phyloP scores from a whole-genome alignment of 1,284 basidiomycete species.

The Cryptococcus depauperatus region DNA sequence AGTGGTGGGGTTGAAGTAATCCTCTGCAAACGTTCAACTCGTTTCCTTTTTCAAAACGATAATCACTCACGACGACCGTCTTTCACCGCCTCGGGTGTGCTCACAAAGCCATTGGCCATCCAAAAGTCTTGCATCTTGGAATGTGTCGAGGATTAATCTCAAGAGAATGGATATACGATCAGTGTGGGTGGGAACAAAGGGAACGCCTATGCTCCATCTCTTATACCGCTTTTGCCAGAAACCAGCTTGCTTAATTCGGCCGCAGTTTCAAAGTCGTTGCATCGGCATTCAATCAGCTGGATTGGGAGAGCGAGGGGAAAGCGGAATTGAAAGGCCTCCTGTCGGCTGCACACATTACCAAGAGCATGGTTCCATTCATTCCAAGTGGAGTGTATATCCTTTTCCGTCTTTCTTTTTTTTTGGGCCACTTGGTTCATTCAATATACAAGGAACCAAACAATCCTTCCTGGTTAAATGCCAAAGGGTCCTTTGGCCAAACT shows the following conservation, averaged over 20 bases:
- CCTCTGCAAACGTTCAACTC: slow-evolving; percentile 4
- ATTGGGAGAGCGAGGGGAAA: background rate
- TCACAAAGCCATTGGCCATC: slow-evolving; percentile 9
- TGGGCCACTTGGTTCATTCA: too few species aligned
- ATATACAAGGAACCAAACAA: too few species aligned
- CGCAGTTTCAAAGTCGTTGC: background rate
- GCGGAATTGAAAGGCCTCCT: background rate
- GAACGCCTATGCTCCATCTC: background rate
- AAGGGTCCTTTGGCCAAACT: too few species aligned
- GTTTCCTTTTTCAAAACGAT: background rate
- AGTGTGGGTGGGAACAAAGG: slow-evolving; percentile 8
- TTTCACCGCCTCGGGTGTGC: slow-evolving; percentile 5
- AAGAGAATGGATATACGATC: background rate
- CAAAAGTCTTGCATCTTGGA: slow-evolving; percentile 8
- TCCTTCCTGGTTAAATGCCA: too few species aligned
- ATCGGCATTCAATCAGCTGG: background rate
- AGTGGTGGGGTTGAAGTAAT: slow-evolving; percentile 23
- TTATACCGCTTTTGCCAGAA: background rate
- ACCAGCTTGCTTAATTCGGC: background rate
- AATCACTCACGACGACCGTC: slow-evolving; percentile 6
- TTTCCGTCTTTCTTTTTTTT: too few species aligned
- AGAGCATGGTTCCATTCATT: background rate
- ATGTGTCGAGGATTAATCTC: background rate
- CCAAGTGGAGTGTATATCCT: too few species aligned
- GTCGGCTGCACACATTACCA: background rate